phyloP scores from a whole-genome alignment of 805 yeast genomes.

The Zygosaccharomyces pseudorouxii region DNA sequence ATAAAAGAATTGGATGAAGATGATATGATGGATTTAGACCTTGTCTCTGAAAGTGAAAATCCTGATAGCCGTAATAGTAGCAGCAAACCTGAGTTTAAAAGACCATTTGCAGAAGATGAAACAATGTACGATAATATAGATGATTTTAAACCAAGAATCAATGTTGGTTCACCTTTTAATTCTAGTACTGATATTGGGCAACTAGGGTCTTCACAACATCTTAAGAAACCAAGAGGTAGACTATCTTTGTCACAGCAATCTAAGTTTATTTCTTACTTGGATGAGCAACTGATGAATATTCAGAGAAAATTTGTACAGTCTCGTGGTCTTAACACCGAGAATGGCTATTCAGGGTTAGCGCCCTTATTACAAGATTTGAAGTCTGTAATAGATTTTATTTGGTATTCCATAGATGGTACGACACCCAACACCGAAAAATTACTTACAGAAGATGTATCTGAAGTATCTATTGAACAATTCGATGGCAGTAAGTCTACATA shows the following conservation, averaged over 20 bases:
- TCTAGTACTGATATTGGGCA: constrained; percentile 16
- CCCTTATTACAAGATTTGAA: constrained; percentile 45
- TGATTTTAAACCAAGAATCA: constrained; percentile 31
- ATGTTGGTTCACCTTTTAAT: constrained; percentile 32
- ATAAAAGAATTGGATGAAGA: constrained; percentile 27
- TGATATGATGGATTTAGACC: constrained; percentile 29
- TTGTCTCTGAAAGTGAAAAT: constrained; percentile 14
- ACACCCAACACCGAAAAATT: constrained; percentile 30
- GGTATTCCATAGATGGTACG: constrained; percentile 50
- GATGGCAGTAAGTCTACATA: constrained; percentile 23
- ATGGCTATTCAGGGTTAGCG: constrained; percentile 29
- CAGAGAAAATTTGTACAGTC: constrained; percentile 51
- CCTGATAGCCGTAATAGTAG: not conserved
- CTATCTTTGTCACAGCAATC: constrained; percentile 51
- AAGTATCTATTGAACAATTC: constrained; percentile 7
- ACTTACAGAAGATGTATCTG: constrained; percentile 13
- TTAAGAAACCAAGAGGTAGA: constrained; percentile 12
- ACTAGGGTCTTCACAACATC: constrained; percentile 14
- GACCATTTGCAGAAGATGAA: constrained; percentile 9
- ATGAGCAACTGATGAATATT: constrained; percentile 46
- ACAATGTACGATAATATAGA: constrained; percentile 27
- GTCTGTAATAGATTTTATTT: constrained; percentile 49
- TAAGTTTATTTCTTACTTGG: constrained; percentile 50
- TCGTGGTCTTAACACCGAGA: constrained; percentile 34
- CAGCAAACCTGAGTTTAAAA: constrained; percentile 8